Conservation (phyloP, 139 green algal species). For the Coelastrella sp. region DNA sequence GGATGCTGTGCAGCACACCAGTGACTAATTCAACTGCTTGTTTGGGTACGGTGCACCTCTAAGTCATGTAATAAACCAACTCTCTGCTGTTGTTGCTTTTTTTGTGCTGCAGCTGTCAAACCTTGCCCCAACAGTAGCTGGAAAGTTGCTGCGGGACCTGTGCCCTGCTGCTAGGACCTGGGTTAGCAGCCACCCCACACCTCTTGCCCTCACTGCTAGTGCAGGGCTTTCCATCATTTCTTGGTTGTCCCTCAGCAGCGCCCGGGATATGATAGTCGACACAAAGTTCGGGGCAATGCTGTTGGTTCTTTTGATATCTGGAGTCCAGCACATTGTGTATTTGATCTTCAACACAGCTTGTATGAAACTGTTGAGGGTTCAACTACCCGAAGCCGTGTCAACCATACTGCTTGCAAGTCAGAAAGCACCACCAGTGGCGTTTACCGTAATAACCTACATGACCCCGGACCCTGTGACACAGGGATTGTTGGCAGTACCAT, state of each 20-base stretch:
- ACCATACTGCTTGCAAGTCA: constrained; percentile 65
- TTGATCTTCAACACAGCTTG: constrained; percentile 55
- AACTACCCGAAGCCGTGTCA: constrained; percentile 50
- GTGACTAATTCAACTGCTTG: too few species aligned
- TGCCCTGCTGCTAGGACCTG: not conserved
- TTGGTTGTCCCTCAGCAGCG: constrained; percentile 67
- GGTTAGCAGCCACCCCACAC: constrained; percentile 39
- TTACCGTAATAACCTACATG: constrained; percentile 72
- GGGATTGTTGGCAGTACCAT: constrained; percentile 54
- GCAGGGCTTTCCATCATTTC: constrained; percentile 68
- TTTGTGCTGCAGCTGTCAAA: constrained; percentile 27
- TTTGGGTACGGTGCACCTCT: too few species aligned
- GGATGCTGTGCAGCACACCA: too few species aligned
- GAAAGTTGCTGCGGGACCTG: not conserved
- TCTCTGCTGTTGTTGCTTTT: too few species aligned
- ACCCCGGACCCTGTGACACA: constrained; percentile 47
- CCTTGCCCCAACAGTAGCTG: constrained; percentile 20
- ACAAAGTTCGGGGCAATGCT: constrained; percentile 57
- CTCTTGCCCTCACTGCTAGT: constrained; percentile 53
- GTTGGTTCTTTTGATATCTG: constrained; percentile 55
- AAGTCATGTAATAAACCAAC: too few species aligned
- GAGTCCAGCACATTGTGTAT: constrained; percentile 63
- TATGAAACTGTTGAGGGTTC: constrained; percentile 51
- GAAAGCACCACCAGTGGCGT: constrained; percentile 71
- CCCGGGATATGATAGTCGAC: constrained; percentile 45